These are phyloP conservation scores for Plasmodium ovale DNA, from an alignment of 169 alveolate genomes.

Conservation along the genomic window DNA sequence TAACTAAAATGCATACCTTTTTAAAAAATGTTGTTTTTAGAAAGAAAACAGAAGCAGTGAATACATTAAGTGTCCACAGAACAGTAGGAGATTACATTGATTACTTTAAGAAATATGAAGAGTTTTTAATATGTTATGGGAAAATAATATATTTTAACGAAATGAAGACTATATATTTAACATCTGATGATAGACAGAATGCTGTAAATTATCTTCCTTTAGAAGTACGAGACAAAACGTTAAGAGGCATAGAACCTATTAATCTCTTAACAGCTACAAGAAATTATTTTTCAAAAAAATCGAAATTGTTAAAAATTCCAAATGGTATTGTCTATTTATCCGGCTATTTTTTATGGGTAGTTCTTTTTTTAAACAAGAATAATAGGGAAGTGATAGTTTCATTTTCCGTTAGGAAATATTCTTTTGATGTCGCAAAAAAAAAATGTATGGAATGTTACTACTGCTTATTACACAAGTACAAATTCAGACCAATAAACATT, in stretches of 20 bases:
- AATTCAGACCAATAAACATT: conserved; percentile 34
- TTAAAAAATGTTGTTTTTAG: conserved; percentile 27
- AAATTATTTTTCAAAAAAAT: conserved; percentile 70
- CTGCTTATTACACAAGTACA: conserved; percentile 34
- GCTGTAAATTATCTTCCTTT: conserved; percentile 52
- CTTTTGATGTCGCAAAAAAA: conserved; percentile 37
- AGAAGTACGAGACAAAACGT: conserved; percentile 26
- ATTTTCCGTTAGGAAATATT: conserved; percentile 67
- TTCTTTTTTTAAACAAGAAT: conserved; percentile 27
- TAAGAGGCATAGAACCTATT: conserved; percentile 53
- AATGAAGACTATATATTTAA: conserved; percentile 25
- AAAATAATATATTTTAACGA: conserved; percentile 67
- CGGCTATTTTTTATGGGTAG: conserved; percentile 75
- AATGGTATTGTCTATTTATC: conserved; percentile 67
- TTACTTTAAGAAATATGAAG: conserved; percentile 64
- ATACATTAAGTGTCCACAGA: neutral
- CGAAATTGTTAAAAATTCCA: conserved; percentile 56
- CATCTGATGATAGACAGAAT: conserved; percentile 20
- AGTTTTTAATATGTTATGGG: conserved; percentile 72
- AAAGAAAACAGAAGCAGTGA: neutral
- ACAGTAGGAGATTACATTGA: conserved; percentile 40
- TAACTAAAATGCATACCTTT: conserved; percentile 55
- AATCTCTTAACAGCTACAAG: conserved; percentile 55
- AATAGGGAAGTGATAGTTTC: conserved; percentile 54
- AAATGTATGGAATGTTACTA: conserved; percentile 68